A percentile compares a stretch with the other conserved stretches of the same genome.
These are phyloP conservation scores for Acidiella bohemica DNA, from an alignment of 495 filamentous ascomycete species.

Conservation along the genomic window DNA sequence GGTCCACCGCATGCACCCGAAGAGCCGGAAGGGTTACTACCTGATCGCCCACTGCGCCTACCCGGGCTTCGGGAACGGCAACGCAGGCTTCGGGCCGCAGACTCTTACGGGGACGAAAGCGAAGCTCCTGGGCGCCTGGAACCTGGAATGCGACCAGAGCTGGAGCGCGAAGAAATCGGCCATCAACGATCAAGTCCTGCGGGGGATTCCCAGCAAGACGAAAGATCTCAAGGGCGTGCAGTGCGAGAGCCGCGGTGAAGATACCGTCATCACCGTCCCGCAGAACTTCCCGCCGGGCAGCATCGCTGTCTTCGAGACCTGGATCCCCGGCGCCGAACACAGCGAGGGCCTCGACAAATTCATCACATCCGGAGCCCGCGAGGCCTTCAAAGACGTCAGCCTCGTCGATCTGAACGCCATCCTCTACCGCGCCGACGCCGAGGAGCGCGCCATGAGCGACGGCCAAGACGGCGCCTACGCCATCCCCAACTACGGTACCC, in stretches of 20 bases:
- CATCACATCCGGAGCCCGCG: conserved; percentile 65
- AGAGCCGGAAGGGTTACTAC: conserved; percentile 82
- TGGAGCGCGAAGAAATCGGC: conserved; percentile 50
- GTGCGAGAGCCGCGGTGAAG: conserved; percentile 51
- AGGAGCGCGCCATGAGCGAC: conserved; percentile 70
- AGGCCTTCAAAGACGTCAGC: conserved; percentile 59
- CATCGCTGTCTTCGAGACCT: conserved; percentile 90
- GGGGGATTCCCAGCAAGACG: conserved; percentile 70
- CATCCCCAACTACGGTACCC: conserved; percentile 67
- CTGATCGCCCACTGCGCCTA: conserved; percentile 90
- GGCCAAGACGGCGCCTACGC: conserved; percentile 76
- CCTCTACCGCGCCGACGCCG: conserved; percentile 81
- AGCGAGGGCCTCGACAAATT: conserved; percentile 66
- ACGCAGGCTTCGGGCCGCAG: conserved; percentile 61
- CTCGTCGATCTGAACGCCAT: conserved; percentile 83
- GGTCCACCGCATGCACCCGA: conserved; percentile 85
- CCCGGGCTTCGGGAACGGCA: conserved; percentile 70
- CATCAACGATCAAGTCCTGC: conserved; percentile 54
- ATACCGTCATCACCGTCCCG: conserved; percentile 69
- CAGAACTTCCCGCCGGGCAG: conserved; percentile 79
- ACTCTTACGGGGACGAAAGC: conserved; percentile 59
- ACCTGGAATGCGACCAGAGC: conserved; percentile 62
- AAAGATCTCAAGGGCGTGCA: conserved; percentile 54
- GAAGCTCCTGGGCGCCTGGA: conserved; percentile 77
- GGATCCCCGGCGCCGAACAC: conserved; percentile 74